Conservation (phyloP, 2,329 filamentous ascomycete species). For the Alternaria triticina region DNA sequence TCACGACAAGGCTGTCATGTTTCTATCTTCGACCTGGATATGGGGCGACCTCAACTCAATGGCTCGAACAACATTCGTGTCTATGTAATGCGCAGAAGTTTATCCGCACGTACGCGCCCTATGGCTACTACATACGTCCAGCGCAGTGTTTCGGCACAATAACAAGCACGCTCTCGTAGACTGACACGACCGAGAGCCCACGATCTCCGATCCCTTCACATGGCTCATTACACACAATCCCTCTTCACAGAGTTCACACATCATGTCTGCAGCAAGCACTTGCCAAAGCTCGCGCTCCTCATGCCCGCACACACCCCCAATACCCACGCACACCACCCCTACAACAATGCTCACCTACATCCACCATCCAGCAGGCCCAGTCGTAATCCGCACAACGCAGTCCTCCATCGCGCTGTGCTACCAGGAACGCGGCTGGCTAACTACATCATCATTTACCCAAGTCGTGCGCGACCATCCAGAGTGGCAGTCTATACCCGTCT, state of each 20-base stretch:
- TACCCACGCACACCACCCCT: not conserved
- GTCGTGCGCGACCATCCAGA: constrained; percentile 1
- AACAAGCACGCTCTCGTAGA: not conserved
- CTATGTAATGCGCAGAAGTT: not conserved
- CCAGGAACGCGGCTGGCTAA: constrained; percentile 8
- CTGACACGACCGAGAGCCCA: not conserved
- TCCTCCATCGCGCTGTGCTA: not conserved
- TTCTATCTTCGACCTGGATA: not conserved
- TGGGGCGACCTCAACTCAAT: not conserved
- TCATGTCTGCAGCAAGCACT: not conserved
- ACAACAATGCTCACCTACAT: constrained; percentile 7
- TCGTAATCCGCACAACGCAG: constrained; percentile 6
- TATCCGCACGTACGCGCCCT: not conserved
- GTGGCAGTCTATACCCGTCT: not conserved
- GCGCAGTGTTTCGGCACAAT: not conserved
- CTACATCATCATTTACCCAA: not conserved
- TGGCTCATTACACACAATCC: too few species aligned
- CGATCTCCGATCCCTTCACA: not conserved
- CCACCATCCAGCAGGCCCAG: constrained; percentile 10
- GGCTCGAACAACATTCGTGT: not conserved
- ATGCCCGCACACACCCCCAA: not conserved
- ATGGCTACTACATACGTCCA: not conserved
- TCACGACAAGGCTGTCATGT: not conserved
- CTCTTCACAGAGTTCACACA: not conserved
- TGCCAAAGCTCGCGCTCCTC: not conserved